Conservation (phyloP, 73 alveolate species). For the Durusdinium trenchii region DNA sequence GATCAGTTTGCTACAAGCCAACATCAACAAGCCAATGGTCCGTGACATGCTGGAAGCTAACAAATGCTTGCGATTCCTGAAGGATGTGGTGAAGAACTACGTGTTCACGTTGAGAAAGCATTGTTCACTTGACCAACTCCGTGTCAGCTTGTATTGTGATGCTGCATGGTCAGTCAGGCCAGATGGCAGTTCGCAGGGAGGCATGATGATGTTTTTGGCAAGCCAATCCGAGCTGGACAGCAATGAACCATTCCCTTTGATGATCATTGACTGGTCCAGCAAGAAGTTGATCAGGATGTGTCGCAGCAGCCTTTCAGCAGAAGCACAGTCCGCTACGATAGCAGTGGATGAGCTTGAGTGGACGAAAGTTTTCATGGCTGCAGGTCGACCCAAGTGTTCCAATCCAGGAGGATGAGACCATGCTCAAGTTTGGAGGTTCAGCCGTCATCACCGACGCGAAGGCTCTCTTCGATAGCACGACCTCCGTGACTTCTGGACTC, state of each 20-base stretch:
- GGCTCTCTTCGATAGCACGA: background rate
- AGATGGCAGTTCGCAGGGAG: too few species aligned
- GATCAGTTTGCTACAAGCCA: too few species aligned
- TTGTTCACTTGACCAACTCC: background rate
- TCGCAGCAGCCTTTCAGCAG: background rate
- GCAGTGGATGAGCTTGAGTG: slow-evolving; percentile 8
- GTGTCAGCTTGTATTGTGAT: background rate
- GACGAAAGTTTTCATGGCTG: too few species aligned
- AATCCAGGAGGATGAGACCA: background rate
- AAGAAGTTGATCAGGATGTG: too few species aligned
- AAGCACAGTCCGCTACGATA: background rate
- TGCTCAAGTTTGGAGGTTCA: background rate
- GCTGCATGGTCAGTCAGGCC: too few species aligned
- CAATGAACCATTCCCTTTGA: background rate
- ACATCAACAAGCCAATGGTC: too few species aligned
- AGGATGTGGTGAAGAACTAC: too few species aligned
- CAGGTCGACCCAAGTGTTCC: background rate
- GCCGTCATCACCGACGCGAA: background rate
- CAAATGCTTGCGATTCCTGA: too few species aligned
- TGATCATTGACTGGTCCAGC: background rate
- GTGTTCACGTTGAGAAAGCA: background rate
- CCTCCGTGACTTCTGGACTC: background rate
- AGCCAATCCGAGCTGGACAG: background rate
- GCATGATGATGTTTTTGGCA: too few species aligned
- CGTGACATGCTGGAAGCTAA: too few species aligned